Base-by-base conservation (phyloP, 2,329 filamentous ascomycete species). In the Botrytis deweyae region DNA sequence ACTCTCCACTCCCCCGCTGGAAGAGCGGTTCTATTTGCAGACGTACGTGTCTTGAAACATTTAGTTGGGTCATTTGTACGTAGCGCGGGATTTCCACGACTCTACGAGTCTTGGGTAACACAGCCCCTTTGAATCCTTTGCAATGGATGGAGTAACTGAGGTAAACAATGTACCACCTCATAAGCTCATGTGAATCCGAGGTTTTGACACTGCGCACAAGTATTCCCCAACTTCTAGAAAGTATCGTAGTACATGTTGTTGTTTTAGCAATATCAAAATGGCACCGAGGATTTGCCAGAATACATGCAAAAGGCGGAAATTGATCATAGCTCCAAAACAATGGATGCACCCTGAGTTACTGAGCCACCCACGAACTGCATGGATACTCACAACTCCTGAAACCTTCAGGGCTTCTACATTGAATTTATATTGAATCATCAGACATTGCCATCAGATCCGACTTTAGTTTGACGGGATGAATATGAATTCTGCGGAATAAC, bases 241-340 rank as follows among this genome's bases (percentile, higher is more conserved):
- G 22, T n/a, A 33, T 52, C 20, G 64, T n/a, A 40, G 25, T 14
- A 40, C 38, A 40, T 55, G 22, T 12, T 67, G 65, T 67, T 67
- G 46, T 20, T 55, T 68, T 55, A 25, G 8, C 33, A 67, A 40
- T 33, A 25, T 67, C 46, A 20, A 67, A 55, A 52, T 20, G 36
- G 25, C 29, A 55, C 65, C 65, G 65, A 67, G 46, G 33, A 38
- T 67, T 67, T 55, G 36, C 65, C 65, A 55, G 25, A 18, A 58
- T 29, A 25, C 25, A 68, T 40, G 46, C 65, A 58, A 55, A 29
- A 40, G 65, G 16, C 49, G 40, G 65, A 14, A 33, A 42, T 29
- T 55, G 65, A 68, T 68, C 46, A 55, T 42, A 68, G 65, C 65
- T 58, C 38, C 63, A 36, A 58, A 55, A 40, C 46, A 55, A 52